Percentiles rank a stretch among this genome's conserved stretches.
These are phyloP conservation scores for Fusarium sp. DNA, from an alignment of 2,329 filamentous ascomycete species.

Conservation along the genomic window DNA sequence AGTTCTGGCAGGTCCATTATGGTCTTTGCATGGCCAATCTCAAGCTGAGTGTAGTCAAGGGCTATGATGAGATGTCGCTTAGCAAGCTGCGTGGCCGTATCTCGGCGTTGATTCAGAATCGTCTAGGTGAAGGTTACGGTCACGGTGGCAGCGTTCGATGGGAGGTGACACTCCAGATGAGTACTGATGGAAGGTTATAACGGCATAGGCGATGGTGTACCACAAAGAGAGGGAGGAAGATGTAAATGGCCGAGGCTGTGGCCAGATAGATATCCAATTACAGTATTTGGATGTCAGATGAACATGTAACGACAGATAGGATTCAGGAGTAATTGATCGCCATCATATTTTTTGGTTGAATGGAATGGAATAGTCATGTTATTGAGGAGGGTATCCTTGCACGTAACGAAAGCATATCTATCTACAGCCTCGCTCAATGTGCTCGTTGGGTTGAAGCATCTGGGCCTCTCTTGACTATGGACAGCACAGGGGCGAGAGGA, in stretches of 20 bases:
- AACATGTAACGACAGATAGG: neutral
- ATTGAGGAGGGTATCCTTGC: constrained; percentile 47
- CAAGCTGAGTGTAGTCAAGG: constrained; percentile 76
- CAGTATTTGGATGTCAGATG: neutral
- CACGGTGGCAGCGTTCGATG: constrained; percentile 81
- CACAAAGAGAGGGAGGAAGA: neutral
- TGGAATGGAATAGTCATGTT: constrained; percentile 18
- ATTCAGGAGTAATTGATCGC: neutral
- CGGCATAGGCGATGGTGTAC: neutral
- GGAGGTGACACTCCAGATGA: constrained; percentile 92
- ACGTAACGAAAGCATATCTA: constrained; percentile 33
- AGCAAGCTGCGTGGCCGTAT: constrained; percentile 80
- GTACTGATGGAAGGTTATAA: constrained; percentile 46
- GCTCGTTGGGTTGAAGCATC: neutral
- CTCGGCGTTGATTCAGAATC: constrained; percentile 81
- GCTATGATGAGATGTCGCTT: constrained; percentile 76
- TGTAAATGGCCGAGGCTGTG: neutral
- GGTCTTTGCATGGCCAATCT: constrained; percentile 96
- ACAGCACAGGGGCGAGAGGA: neutral
- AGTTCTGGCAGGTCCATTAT: constrained; percentile 99
- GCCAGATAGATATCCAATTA: neutral
- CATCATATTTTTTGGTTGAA: neutral
- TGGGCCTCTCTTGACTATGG: neutral
- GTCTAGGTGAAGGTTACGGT: constrained; percentile 89
- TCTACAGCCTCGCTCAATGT: constrained; percentile 26